Evolutionary conservation across 2,329 filamentous ascomycete genomes (phyloP).

Genomic region (Ophiocordyceps camponoti-saundersi): DNA sequence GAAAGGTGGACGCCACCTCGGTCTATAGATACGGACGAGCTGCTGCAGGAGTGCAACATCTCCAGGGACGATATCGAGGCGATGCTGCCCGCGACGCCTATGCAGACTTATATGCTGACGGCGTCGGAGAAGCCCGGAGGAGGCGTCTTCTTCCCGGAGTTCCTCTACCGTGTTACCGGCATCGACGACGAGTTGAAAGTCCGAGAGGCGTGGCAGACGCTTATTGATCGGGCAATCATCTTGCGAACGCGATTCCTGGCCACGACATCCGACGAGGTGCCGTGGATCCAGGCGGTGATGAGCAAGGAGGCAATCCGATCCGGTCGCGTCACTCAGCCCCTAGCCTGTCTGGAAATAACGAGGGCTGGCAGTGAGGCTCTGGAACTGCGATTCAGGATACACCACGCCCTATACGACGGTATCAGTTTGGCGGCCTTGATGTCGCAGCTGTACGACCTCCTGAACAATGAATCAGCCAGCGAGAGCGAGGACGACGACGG

Average conservation of each 20-base stretch:
- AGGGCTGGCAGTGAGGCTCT: constrained; percentile 2
- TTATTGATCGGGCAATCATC: constrained; percentile 41
- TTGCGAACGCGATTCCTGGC: constrained; percentile 51
- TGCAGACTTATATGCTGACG: constrained; percentile 67
- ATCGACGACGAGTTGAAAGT: constrained; percentile 22
- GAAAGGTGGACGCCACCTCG: constrained; percentile 13
- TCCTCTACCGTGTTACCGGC: constrained; percentile 39
- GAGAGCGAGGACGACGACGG: neutral
- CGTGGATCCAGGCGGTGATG: constrained; percentile 48
- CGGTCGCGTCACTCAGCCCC: constrained; percentile 3
- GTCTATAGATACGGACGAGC: constrained; percentile 16
- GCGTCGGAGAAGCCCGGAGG: constrained; percentile 55
- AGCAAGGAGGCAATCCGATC: constrained; percentile 2
- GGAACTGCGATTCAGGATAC: constrained; percentile 42
- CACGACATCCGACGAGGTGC: constrained; percentile 25
- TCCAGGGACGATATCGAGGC: constrained; percentile 28
- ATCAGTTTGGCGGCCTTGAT: constrained; percentile 56
- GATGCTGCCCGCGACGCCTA: constrained; percentile 53
- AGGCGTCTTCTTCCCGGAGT: constrained; percentile 55
- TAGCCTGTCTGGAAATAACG: constrained; percentile 8
- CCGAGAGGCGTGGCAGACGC: constrained; percentile 39
- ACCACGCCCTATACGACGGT: constrained; percentile 81
- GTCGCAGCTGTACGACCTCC: constrained; percentile 10
- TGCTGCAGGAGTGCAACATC: constrained; percentile 25
- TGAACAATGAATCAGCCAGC: constrained; percentile 3